phyloP scores from a whole-genome alignment of 192 early-diverging fungal species.

The Diversispora epigaea region DNA sequence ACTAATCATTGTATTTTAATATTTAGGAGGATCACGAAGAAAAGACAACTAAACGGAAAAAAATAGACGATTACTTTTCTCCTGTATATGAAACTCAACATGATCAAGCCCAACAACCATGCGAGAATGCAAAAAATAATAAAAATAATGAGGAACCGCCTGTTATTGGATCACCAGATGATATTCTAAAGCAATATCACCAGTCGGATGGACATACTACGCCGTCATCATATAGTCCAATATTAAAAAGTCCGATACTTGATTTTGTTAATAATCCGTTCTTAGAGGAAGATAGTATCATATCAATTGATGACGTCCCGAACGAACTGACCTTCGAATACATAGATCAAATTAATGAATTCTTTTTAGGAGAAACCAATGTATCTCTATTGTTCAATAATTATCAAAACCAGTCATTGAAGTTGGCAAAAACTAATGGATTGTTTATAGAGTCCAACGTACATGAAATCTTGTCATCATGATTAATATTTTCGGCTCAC shows the following conservation, averaged over 20 bases:
- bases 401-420: not conserved
- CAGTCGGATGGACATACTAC: constrained; percentile 18
- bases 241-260: not conserved
- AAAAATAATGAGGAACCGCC: constrained; percentile 3
- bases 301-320: constrained; percentile 9
- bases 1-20: too few relatives aligned
- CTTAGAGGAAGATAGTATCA: not conserved
- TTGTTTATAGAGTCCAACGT: not conserved
- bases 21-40: too few relatives aligned
- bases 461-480: constrained; percentile 10
- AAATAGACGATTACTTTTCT: too few relatives aligned
- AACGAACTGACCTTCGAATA: not conserved
- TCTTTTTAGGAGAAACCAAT: constrained; percentile 3
- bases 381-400: constrained; percentile 3
- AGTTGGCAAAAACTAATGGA: not conserved
- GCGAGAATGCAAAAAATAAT: too few relatives aligned
- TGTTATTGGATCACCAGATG: too few relatives aligned
- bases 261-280: not conserved
- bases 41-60: too few relatives aligned
- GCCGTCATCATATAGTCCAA: not conserved
- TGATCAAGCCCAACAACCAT: too few relatives aligned
- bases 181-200: not conserved
- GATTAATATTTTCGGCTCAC: constrained; percentile 6
- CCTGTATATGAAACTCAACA: too few relatives aligned
- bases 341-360: not conserved